These are phyloP conservation scores for Phaseolus coccineus DNA, from an alignment of 331 rosid genomes.

Conservation along the genomic window DNA sequence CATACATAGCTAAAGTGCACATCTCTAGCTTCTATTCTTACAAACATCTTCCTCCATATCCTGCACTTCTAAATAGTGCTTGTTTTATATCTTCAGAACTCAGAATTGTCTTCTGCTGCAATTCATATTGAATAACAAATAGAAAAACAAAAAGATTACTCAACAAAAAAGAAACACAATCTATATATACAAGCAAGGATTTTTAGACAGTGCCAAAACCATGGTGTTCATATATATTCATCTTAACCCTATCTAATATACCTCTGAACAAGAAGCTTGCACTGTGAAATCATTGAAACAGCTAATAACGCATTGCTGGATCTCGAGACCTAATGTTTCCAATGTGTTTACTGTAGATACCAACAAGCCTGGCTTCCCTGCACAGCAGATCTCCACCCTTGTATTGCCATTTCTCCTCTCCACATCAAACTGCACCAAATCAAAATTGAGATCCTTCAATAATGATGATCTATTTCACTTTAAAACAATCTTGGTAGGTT, in stretches of 20 bases:
- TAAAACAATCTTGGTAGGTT: background rate
- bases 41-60: conserved; percentile 85
- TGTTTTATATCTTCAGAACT: conserved; percentile 76
- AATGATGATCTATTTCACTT: background rate
- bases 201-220: background rate
- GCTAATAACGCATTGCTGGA: conserved; percentile 81
- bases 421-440: conserved; percentile 71
- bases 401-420: conserved; percentile 70
- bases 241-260: conserved; percentile 25
- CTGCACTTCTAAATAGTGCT: conserved; percentile 70
- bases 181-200: background rate
- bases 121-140: conserved; percentile 48
- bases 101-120: conserved; percentile 48
- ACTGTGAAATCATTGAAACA: conserved; percentile 83
- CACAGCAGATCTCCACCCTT: conserved; percentile 72
- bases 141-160: background rate
- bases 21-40: conserved; percentile 43
- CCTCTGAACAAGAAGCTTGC: conserved; percentile 92
- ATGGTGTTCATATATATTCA: too few relatives aligned
- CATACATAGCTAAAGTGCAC: conserved; percentile 12
- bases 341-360: conserved; percentile 66
- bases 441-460: background rate
- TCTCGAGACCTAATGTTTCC: conserved; percentile 80
- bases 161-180: background rate
- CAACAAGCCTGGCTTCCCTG: conserved; percentile 77